Base-by-base conservation (phyloP, 2,329 filamentous ascomycete genomes). In the Capronia coronata region DNA sequence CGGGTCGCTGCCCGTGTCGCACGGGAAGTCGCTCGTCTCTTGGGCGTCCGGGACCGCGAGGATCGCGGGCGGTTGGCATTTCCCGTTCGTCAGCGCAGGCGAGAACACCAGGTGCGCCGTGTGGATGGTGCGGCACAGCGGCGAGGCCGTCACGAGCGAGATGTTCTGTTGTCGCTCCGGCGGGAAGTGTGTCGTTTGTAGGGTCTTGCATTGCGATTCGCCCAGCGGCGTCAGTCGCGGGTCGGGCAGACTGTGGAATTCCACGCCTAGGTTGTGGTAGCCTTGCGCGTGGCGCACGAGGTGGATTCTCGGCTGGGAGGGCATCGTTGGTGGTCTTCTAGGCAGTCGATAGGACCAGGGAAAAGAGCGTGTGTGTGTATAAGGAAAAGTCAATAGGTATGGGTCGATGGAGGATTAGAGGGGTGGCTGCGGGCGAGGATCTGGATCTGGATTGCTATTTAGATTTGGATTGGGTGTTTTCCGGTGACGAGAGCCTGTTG, bases 161-260 rank as follows among this genome's bases (percentile, higher is more conserved):
- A 88, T 69, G 35, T 70, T 67, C 7, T 42, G 34, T 23, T 61
- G 58, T 55, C 68, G 66, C 59, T 81, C 78, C 64, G 75, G 63
- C 1, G 81, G 75, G 64, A 88, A 89, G 48, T 54, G 61, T 16
- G 59, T 54, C 23, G 72, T 63, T 60, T 76, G 68, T 34, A 95
- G 80, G 13, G 68, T 65, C 21, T 67, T 71, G 70, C 88, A 94
- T 75, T 96, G 88, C 54, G 80, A 62, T 64, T 83, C 75, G 60
- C 90, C 90, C n/a, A 83, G 74, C 0, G 78, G 73, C 1, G 90
- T 95, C 46, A 95, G 77, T 51, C 79, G 72, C 1, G 90, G 89
- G 63, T 96, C 90, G n/a, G 66, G 82, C 34, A 94, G 72, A 53
- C 70, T 63, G 64, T 90, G 84, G 68, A 90, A 87, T 55, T 77